These are phyloP conservation scores for Solanum clarkiae DNA, from an alignment of 257 asterid species.

Conservation along the genomic window DNA sequence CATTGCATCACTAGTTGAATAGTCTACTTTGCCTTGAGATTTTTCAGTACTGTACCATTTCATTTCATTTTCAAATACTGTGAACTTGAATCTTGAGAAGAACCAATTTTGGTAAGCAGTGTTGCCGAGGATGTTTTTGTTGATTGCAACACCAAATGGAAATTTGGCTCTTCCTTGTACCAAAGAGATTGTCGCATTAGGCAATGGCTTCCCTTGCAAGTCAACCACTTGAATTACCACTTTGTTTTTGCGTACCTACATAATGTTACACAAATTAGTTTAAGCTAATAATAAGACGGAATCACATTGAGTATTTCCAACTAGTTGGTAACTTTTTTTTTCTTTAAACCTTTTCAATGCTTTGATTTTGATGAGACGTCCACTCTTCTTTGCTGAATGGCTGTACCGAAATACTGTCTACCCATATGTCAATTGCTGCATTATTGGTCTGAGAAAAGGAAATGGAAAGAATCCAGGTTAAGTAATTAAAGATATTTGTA, in stretches of 20 bases:
- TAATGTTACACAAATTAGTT: no score
- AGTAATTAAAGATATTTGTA: not conserved
- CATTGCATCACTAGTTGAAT: conserved; percentile 36
- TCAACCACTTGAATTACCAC: conserved; percentile 15
- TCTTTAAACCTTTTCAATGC: conserved; percentile 27
- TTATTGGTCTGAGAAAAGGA: conserved; percentile 2
- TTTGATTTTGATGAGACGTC: conserved; percentile 35
- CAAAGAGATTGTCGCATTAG: not conserved
- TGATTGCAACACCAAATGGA: conserved; percentile 16
- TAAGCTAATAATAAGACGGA: not conserved
- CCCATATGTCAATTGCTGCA: conserved; percentile 9
- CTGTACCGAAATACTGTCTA: conserved; percentile 43
- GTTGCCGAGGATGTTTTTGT: not conserved
- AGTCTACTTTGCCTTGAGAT: conserved; percentile 27
- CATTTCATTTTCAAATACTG: conserved; percentile 50
- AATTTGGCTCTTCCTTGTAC: not conserved
- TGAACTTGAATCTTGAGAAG: conserved; percentile 35
- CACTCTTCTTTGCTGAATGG: conserved; percentile 49
- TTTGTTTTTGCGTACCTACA: conserved; percentile 13
- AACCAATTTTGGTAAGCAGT: conserved; percentile 35
- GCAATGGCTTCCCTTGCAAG: conserved; percentile 1
- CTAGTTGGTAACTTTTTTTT: no score
- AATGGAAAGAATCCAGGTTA: not conserved
- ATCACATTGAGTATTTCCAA: not conserved
- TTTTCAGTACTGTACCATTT: conserved; percentile 39